Percentiles rank a stretch among this genome's conserved stretches.
These are phyloP conservation scores for Puccinellia tenuiflora DNA, from an alignment of 176 grass and related monocot species.

Conservation along the genomic window DNA sequence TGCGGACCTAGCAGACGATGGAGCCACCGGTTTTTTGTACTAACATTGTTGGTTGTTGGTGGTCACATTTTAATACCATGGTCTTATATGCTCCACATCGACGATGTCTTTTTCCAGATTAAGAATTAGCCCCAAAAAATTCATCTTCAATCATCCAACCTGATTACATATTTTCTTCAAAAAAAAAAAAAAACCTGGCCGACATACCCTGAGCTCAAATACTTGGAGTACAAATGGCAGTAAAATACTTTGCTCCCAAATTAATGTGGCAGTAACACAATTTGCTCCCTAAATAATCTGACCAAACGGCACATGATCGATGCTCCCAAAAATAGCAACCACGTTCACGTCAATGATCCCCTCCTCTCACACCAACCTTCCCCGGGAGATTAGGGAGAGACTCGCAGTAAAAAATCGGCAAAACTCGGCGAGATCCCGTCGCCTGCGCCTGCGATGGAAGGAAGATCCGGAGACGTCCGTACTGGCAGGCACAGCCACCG, in stretches of 20 bases:
- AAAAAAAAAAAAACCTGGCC: too few relatives aligned
- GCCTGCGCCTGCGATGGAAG: neutral
- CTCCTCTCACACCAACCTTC: neutral
- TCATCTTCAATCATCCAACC: neutral
- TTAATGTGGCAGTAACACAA: neutral
- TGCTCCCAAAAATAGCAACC: conserved; percentile 4
- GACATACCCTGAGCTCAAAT: too few relatives aligned
- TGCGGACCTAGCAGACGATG: neutral
- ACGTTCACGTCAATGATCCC: neutral
- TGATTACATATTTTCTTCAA: neutral
- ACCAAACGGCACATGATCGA: conserved; percentile 13
- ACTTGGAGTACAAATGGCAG: neutral
- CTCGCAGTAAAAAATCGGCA: neutral
- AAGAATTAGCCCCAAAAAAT: neutral
- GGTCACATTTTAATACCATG: neutral
- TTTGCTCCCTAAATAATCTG: neutral
- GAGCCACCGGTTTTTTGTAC: neutral
- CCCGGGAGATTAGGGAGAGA: neutral
- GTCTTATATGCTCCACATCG: neutral
- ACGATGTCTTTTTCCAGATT: neutral
- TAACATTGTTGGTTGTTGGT: neutral
- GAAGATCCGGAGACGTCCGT: conserved; percentile 25
- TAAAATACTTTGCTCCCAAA: neutral
- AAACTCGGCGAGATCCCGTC: conserved; percentile 9
- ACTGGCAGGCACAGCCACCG: conserved; percentile 23